phyloP scores from a whole-genome alignment of 805 yeast species.

The Scheffersomyces coipomensis region DNA sequence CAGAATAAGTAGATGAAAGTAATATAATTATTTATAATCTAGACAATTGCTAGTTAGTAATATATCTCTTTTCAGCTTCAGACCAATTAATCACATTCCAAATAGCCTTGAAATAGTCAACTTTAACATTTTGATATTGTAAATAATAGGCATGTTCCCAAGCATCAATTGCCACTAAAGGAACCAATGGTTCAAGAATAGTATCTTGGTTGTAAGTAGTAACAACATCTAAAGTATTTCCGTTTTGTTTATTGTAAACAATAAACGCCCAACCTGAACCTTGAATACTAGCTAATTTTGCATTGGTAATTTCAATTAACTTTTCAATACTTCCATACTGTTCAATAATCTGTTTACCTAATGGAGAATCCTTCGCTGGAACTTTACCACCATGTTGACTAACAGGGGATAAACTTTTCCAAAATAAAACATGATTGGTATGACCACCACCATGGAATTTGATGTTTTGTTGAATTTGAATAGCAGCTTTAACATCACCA shows the following conservation, averaged over 20 bases:
- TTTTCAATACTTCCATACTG: constrained; percentile 76
- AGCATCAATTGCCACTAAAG: constrained; percentile 87
- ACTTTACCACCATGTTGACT: constrained; percentile 72
- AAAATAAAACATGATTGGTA: constrained; percentile 81
- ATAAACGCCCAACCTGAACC: constrained; percentile 97
- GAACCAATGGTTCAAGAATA: constrained; percentile 64
- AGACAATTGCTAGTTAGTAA: constrained; percentile 51
- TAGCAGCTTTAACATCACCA: constrained; percentile 58
- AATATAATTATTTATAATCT: no score
- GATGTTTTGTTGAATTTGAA: constrained; percentile 68
- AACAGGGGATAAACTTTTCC: constrained; percentile 82
- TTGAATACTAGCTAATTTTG: constrained; percentile 73
- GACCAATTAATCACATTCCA: constrained; percentile 95
- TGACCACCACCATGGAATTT: constrained; percentile 94
- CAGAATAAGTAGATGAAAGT: no score
- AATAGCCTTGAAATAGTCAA: constrained; percentile 86
- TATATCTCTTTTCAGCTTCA: constrained; percentile 75
- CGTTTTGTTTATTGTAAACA: constrained; percentile 71
- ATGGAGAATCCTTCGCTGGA: constrained; percentile 48
- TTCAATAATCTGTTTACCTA: constrained; percentile 55
- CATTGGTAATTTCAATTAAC: constrained; percentile 61
- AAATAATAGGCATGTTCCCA: constrained; percentile 97
- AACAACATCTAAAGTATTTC: constrained; percentile 72
- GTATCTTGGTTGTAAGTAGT: constrained; percentile 88
- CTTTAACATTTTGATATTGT: constrained; percentile 90